phyloP scores from a whole-genome alignment of 2,329 filamentous ascomycete species.

The Davidsoniella virescens region DNA sequence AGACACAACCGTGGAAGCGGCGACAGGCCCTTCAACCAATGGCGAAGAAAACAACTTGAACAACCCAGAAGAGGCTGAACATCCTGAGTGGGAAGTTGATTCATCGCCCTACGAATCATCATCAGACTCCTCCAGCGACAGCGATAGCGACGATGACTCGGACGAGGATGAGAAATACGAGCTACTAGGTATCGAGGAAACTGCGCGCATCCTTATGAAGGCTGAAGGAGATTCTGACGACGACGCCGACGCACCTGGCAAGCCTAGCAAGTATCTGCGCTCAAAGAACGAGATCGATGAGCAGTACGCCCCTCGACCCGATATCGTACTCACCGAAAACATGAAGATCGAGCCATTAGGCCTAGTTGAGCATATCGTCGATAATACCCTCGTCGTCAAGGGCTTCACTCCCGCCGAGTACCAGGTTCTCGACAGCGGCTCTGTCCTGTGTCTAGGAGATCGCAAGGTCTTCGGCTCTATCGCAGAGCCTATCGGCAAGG shows the following conservation, averaged over 20 bases:
- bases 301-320: constrained; percentile 52
- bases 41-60: background rate
- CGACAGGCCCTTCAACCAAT: background rate
- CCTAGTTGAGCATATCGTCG: constrained; percentile 58
- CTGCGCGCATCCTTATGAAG: constrained; percentile 71
- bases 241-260: constrained; percentile 32
- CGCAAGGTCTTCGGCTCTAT: constrained; percentile 65
- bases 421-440: constrained; percentile 69
- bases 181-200: constrained; percentile 64
- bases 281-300: constrained; percentile 69
- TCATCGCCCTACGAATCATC: constrained; percentile 62
- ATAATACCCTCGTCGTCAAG: constrained; percentile 62
- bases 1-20: background rate
- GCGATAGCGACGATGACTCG: constrained; percentile 41
- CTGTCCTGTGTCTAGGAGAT: constrained; percentile 63
- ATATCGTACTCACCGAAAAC: constrained; percentile 59
- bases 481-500: constrained; percentile 72
- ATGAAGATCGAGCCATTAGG: constrained; percentile 68
- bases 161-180: constrained; percentile 49
- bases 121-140: constrained; percentile 41
- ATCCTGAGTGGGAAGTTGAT: constrained; percentile 73
- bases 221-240: constrained; percentile 67
- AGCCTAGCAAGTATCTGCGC: constrained; percentile 34
- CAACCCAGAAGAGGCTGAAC: constrained; percentile 17
- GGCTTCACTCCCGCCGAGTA: constrained; percentile 67